phyloP scores from a whole-genome alignment of 169 alveolate species.

The Theileria parva region DNA sequence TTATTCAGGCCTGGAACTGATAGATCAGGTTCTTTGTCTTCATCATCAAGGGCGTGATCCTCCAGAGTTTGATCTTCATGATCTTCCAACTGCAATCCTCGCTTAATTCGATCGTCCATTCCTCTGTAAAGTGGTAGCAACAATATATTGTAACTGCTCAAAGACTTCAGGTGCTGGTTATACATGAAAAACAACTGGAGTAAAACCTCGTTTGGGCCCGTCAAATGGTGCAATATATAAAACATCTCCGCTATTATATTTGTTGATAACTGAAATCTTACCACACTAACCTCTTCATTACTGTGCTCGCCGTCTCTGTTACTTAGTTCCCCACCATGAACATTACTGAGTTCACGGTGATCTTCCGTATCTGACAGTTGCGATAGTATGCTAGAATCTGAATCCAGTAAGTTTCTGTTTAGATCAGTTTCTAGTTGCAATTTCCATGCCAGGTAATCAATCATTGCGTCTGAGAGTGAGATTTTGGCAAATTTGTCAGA shows the following conservation, averaged over 20 bases:
- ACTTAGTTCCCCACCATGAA: background rate
- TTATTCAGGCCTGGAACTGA: slow-evolving; percentile 4
- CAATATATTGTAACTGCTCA: slow-evolving; percentile 52
- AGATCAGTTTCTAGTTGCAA: slow-evolving; percentile 7
- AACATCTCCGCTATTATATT: slow-evolving; percentile 57
- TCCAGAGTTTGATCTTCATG: background rate
- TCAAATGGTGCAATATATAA: slow-evolving; percentile 53
- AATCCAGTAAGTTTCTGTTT: background rate
- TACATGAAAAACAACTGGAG: slow-evolving; percentile 52
- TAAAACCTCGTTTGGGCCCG: slow-evolving; percentile 55
- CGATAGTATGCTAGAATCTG: background rate
- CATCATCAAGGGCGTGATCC: background rate
- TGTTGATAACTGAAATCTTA: slow-evolving; percentile 16
- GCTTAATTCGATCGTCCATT: slow-evolving; percentile 23
- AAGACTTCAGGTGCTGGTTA: slow-evolving; percentile 37
- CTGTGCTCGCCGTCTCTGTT: background rate
- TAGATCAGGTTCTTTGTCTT: background rate
- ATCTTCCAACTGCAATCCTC: background rate
- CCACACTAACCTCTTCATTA: slow-evolving; percentile 26
- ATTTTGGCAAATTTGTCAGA: slow-evolving; percentile 28
- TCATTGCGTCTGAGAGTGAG: slow-evolving; percentile 51
- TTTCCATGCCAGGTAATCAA: slow-evolving; percentile 65
- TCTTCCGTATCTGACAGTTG: background rate
- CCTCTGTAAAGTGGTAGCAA: slow-evolving; percentile 54
- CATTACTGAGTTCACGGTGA: background rate